These are phyloP conservation scores for Lipomyces mesembrius DNA, from an alignment of 805 yeast genomes.

Conservation along the genomic window DNA sequence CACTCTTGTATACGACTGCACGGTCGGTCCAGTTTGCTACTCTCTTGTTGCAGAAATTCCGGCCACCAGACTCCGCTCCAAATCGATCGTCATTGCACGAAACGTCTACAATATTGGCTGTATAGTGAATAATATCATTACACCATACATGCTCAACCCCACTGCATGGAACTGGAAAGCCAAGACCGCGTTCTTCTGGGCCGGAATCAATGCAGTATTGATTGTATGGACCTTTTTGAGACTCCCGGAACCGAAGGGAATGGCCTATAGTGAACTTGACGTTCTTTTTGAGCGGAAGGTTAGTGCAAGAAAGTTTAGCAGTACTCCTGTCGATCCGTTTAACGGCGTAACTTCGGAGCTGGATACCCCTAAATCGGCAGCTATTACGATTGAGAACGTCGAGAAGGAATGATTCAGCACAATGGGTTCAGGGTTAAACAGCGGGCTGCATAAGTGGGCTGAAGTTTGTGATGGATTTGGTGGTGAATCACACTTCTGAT, in stretches of 20 bases:
- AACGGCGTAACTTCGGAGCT: not conserved
- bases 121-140: conserved; percentile 37
- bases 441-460: conserved; percentile 56
- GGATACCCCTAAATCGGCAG: not conserved
- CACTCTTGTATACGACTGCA: conserved; percentile 53
- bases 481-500: conserved; percentile 61
- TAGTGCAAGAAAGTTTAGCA: conserved; percentile 18
- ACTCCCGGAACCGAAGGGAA: conserved; percentile 62
- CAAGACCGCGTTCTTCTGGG: conserved; percentile 39
- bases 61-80: conserved; percentile 51
- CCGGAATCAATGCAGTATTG: conserved; percentile 47
- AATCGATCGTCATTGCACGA: conserved; percentile 52
- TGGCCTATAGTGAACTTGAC: conserved; percentile 66
- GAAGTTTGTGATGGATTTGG: conserved; percentile 60
- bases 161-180: conserved; percentile 44
- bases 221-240: conserved; percentile 55
- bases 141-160: conserved; percentile 58
- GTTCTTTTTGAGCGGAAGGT: conserved; percentile 49
- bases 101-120: conserved; percentile 41
- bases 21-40: conserved; percentile 53
- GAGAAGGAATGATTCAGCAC: no score
- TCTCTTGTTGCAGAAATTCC: conserved; percentile 52
- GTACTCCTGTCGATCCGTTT: conserved; percentile 4
- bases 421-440: no score
- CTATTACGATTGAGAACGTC: not conserved